Evolutionary conservation across 2,329 filamentous ascomycete species (phyloP), one percentile per base, ranked within the genome.

Genomic region (Huntiella bhutanensis): DNA sequence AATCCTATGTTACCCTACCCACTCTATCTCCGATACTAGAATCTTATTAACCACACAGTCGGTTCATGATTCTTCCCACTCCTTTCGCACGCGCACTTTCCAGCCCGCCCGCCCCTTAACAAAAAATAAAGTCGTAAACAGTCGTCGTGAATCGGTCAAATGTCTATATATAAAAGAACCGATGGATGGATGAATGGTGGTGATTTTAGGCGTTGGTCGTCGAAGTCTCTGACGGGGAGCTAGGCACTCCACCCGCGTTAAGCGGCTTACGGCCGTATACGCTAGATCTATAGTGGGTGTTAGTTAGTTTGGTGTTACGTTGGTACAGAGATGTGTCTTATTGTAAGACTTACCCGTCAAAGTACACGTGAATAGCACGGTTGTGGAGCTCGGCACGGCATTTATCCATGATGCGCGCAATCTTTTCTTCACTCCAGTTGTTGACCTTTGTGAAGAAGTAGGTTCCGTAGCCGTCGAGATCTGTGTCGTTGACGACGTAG

Each of bases 381-480:
- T 64, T 55, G 37, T 50, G 56, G 52, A 65, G 55, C 22, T 63
- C 60, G 1, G 48, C 52, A 13, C 58, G 57, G 12, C 60, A 59
- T 7, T 58, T 55, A 13, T 54, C 51, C 11, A 62, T 51, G 37
- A 62, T 60, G 4, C 56, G 54, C 34, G 58, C 54, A 0, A 62
- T 57, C 40, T 61, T 55, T 4, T 58, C 52, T 8, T 52, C 39
- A 1, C 52, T 52, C 63, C 63, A 65, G 1, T 60, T 59, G 19
- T 62, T 50, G 0, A 52, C 55, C 22, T 58, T 58, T 1, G 63
- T 65, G 42, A 64, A 63, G 1, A 64, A 51, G 0, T 58, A 59
- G 44, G 64, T 53, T n/a, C 58, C 62, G 7, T 64, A 53, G 0
- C 58, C 62, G 0, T 61, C 60, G 1, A 60, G 51, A 4, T 58